phyloP scores from a whole-genome alignment of 169 alveolate species.

The Pseudocohnilembus persalinus region DNA sequence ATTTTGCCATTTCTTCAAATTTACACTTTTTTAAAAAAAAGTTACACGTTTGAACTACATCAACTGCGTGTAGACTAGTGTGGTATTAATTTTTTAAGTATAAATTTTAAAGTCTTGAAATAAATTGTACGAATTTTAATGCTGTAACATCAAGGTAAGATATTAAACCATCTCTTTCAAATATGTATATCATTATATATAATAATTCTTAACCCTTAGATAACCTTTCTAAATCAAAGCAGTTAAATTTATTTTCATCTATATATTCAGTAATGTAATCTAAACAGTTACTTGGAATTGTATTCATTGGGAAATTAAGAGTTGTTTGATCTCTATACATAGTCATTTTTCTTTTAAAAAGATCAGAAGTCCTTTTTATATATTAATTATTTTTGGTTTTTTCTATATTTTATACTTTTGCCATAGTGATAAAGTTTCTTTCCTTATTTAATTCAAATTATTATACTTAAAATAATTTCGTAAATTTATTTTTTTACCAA shows the following conservation, averaged over 20 bases:
- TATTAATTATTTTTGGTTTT: not conserved
- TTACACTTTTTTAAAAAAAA: conserved; percentile 33
- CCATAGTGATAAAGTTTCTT: not conserved
- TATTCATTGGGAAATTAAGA: not conserved
- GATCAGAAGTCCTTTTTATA: not conserved
- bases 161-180: conserved; percentile 16
- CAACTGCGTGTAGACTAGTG: conserved; percentile 37
- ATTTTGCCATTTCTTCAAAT: conserved; percentile 32
- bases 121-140: conserved; percentile 7
- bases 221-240: conserved; percentile 16
- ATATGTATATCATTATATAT: conserved; percentile 13
- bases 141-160: conserved; percentile 4
- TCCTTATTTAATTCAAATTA: conserved; percentile 2
- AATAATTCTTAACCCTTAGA: conserved; percentile 13
- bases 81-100: conserved; percentile 37
- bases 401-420: not conserved
- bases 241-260: conserved; percentile 15
- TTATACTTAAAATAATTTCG: not conserved
- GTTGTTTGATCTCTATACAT: not conserved
- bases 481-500: not conserved
- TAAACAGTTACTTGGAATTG: not conserved
- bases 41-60: conserved; percentile 34
- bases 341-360: not conserved
- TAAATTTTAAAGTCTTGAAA: not conserved
- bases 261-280: not conserved